A percentile compares a stretch with the other conserved stretches of the same genome.
Conservation (phyloP, 2,329 filamentous ascomycete genomes). For the Fusarium miscanthi region DNA sequence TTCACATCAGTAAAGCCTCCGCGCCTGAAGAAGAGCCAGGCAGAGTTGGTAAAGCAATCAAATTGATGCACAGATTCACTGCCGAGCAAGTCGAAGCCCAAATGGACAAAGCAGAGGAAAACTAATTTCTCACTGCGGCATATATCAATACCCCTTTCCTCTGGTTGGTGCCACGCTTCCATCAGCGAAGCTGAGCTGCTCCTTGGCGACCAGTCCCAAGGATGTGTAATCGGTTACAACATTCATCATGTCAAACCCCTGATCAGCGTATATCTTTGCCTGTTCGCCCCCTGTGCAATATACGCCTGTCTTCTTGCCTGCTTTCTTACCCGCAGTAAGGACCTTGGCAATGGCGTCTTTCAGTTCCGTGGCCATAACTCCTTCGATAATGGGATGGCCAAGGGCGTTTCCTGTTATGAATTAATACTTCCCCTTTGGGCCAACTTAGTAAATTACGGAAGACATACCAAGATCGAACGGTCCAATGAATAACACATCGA, state of each 20-base stretch:
- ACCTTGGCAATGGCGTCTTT: slow-evolving; percentile 68
- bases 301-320: slow-evolving; percentile 75
- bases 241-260: slow-evolving; percentile 72
- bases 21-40: slow-evolving; percentile 63
- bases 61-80: slow-evolving; percentile 83
- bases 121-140: slow-evolving; percentile 9
- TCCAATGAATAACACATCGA: slow-evolving; percentile 74
- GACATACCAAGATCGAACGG: slow-evolving; percentile 70
- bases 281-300: slow-evolving; percentile 68
- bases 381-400: slow-evolving; percentile 70
- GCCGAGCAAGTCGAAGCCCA: slow-evolving; percentile 72
- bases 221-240: slow-evolving; percentile 67
- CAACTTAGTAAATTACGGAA: too few relatives aligned
- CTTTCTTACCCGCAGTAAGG: slow-evolving; percentile 65
- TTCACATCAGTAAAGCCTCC: slow-evolving; percentile 70
- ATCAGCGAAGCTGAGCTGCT: slow-evolving; percentile 60
- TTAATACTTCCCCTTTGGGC: slow-evolving; percentile 4
- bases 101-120: slow-evolving; percentile 70
- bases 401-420: slow-evolving; percentile 64
- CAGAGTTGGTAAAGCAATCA: slow-evolving; percentile 69
- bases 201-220: slow-evolving; percentile 57
- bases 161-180: slow-evolving; percentile 53
- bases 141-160: slow-evolving; percentile 55
- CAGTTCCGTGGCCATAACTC: slow-evolving; percentile 68
- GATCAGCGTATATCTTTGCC: slow-evolving; percentile 63